phyloP scores from a whole-genome alignment of 2,329 filamentous ascomycete species.

The Dothidotthia symphoricarpi region DNA sequence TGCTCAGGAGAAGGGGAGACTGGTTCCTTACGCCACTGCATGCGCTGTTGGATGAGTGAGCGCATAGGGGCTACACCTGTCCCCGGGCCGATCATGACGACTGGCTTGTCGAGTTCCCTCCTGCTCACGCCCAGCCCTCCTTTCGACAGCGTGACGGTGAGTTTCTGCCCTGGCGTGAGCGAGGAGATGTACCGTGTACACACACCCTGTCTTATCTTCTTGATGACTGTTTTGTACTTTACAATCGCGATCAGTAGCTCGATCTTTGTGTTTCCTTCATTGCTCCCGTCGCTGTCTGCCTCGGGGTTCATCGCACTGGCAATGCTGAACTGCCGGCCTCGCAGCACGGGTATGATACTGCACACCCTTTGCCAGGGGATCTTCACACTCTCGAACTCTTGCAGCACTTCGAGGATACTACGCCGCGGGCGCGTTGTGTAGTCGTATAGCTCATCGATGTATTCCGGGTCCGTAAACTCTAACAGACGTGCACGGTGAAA shows the following conservation, averaged over 20 bases:
- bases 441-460: slow-evolving; percentile 89
- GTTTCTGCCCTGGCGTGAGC: slow-evolving; percentile 56
- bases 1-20: neutral
- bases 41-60: slow-evolving; percentile 73
- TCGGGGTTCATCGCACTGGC: slow-evolving; percentile 63
- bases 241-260: slow-evolving; percentile 84
- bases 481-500: slow-evolving; percentile 77
- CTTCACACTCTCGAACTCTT: slow-evolving; percentile 82
- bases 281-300: neutral
- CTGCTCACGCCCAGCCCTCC: slow-evolving; percentile 46
- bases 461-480: slow-evolving; percentile 77
- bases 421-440: slow-evolving; percentile 89
- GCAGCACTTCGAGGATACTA: slow-evolving; percentile 86
- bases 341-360: slow-evolving; percentile 74
- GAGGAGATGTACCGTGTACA: slow-evolving; percentile 82
- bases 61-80: slow-evolving; percentile 86
- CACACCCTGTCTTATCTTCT: slow-evolving; percentile 78
- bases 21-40: slow-evolving; percentile 38
- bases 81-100: slow-evolving; percentile 78
- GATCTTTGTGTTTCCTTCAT: slow-evolving; percentile 48
- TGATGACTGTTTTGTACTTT: slow-evolving; percentile 85
- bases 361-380: slow-evolving; percentile 73
- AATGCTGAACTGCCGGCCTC: slow-evolving; percentile 92
- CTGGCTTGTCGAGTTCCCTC: slow-evolving; percentile 53
- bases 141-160: slow-evolving; percentile 60